phyloP scores from a whole-genome alignment of 164 flowering plant genomes.

The Saururus chinensis region DNA sequence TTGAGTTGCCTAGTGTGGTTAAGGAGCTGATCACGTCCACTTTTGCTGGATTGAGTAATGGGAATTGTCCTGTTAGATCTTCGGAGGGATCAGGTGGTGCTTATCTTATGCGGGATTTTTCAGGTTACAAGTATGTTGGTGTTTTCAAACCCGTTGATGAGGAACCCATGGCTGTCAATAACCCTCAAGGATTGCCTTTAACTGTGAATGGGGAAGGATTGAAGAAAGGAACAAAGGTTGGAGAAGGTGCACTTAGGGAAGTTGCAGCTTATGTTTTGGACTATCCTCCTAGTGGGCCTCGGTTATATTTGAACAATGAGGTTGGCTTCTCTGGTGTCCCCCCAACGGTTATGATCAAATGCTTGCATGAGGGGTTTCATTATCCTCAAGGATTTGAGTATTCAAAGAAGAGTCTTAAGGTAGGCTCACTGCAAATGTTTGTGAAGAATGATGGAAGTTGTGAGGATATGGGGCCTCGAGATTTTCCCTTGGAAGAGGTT shows the following conservation, averaged over 20 bases:
- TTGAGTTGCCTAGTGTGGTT: constrained; percentile 18
- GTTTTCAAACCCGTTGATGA: constrained; percentile 78
- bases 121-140: constrained; percentile 31
- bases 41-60: constrained; percentile 44
- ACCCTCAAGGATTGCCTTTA: constrained; percentile 50
- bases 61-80: constrained; percentile 45
- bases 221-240: constrained; percentile 70
- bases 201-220: constrained; percentile 60
- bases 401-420: constrained; percentile 26
- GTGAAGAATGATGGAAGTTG: constrained; percentile 60
- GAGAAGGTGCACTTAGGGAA: constrained; percentile 74
- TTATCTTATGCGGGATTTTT: constrained; percentile 52
- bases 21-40: constrained; percentile 38
- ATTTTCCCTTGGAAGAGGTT: constrained; percentile 64
- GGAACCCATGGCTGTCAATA: constrained; percentile 69
- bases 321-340: constrained; percentile 73
- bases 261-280: constrained; percentile 70
- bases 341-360: constrained; percentile 50
- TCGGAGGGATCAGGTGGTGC: constrained; percentile 74
- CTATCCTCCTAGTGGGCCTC: constrained; percentile 50
- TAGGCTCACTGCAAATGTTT: constrained; percentile 73
- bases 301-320: constrained; percentile 15
- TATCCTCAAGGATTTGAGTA: constrained; percentile 41
- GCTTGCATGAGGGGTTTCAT: constrained; percentile 53
- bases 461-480: constrained; percentile 70